phyloP scores from a whole-genome alignment of 2,329 filamentous ascomycete species.

The Rutstroemia sp. region DNA sequence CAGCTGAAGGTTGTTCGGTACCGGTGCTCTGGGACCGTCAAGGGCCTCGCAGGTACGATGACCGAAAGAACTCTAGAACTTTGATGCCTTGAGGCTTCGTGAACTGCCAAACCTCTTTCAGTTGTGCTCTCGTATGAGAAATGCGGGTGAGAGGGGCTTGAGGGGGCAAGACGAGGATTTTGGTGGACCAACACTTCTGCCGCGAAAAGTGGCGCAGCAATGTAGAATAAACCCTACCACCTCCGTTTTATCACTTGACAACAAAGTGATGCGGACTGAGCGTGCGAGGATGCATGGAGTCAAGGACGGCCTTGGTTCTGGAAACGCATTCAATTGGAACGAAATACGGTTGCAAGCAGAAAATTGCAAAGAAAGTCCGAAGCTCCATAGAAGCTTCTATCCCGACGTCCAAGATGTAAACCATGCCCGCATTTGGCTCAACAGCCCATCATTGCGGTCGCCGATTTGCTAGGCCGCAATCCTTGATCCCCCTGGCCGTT shows the following conservation, averaged over 20 bases:
- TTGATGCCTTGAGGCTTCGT: background rate
- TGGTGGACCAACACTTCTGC: background rate
- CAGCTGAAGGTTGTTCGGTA: slow-evolving; percentile 9
- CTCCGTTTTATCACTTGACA: slow-evolving; percentile 10
- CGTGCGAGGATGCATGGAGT: background rate
- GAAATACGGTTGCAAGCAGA: background rate
- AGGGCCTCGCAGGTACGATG: background rate
- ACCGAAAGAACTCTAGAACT: slow-evolving; percentile 1
- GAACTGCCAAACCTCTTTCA: background rate
- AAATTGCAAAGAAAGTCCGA: background rate
- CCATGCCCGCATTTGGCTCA: background rate
- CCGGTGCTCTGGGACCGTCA: slow-evolving; percentile 1
- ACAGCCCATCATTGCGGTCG: background rate
- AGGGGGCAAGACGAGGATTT: background rate
- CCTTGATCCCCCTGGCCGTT: background rate
- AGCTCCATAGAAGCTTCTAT: background rate
- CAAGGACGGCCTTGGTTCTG: background rate
- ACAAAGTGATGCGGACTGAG: background rate
- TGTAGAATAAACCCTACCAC: background rate
- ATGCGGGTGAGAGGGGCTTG: background rate
- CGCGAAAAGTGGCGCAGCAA: background rate
- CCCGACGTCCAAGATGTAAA: background rate
- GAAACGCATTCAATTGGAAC: slow-evolving; percentile 1
- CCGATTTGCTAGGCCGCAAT: background rate
- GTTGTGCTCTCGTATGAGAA: background rate